Evolutionary conservation across 495 filamentous ascomycete species (phyloP).

Genomic region (Penicillium ochrochloron): DNA sequence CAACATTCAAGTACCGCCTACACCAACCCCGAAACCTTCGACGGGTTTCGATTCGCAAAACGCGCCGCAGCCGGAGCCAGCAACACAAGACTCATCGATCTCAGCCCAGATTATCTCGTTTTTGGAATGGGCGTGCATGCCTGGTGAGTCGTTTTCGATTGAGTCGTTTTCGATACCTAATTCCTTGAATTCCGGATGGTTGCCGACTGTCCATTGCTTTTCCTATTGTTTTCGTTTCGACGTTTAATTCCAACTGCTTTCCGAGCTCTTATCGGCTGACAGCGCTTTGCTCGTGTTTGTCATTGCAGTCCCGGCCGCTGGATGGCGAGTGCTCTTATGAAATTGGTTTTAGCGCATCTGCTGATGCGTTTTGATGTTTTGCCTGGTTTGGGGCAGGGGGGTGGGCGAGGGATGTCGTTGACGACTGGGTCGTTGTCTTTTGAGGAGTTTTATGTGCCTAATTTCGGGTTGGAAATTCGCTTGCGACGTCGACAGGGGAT

Average conservation of each 20-base stretch:
- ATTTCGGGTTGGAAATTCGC: slow-evolving; percentile 29
- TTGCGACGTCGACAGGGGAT: slow-evolving; percentile 14
- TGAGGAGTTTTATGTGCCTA: slow-evolving; percentile 36
- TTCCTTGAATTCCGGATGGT: background rate
- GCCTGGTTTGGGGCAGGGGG: slow-evolving; percentile 12
- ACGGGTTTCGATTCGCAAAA: slow-evolving; percentile 38
- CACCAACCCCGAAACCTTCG: slow-evolving; percentile 29
- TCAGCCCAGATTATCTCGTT: slow-evolving; percentile 34
- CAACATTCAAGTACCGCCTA: slow-evolving; percentile 26
- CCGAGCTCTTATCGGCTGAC: slow-evolving; percentile 21
- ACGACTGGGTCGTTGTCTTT: slow-evolving; percentile 31
- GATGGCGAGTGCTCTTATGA: slow-evolving; percentile 59
- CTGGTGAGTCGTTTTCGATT: slow-evolving; percentile 24
- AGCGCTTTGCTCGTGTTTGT: slow-evolving; percentile 13
- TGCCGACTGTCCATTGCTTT: background rate
- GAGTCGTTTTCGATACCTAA: background rate
- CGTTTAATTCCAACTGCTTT: slow-evolving; percentile 25
- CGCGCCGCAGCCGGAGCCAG: slow-evolving; percentile 21
- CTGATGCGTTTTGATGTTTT: slow-evolving; percentile 54
- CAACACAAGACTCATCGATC: slow-evolving; percentile 26
- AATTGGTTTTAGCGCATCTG: slow-evolving; percentile 54
- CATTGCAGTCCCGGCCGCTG: slow-evolving; percentile 55
- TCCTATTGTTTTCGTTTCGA: background rate
- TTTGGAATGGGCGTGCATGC: slow-evolving; percentile 37
- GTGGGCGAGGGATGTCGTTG: slow-evolving; percentile 6